Percentiles rank a stretch among this genome's conserved stretches.
Conservation (phyloP, 345 rosid genomes). For the Jatropha curcas region DNA sequence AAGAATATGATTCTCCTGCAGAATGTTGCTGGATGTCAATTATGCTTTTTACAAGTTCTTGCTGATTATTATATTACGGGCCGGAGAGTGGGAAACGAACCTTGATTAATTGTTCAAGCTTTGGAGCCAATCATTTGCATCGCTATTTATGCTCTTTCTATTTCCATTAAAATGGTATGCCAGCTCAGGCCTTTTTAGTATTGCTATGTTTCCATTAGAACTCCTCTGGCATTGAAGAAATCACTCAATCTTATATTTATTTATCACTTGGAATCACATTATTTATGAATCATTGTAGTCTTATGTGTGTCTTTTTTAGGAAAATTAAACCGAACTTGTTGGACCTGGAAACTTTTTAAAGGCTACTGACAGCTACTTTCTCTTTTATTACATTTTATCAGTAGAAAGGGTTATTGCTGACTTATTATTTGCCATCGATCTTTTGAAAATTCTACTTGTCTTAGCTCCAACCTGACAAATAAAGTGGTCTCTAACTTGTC, state of each 20-base stretch:
- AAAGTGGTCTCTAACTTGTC: not conserved
- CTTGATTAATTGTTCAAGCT: conserved; percentile 92
- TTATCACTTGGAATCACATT: not conserved
- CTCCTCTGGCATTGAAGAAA: not conserved
- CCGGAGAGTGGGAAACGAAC: conserved; percentile 69
- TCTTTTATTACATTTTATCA: not conserved
- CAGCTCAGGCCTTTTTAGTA: not conserved
- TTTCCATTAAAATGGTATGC: conserved; percentile 94
- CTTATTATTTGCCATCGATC: not conserved
- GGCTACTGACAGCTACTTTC: not conserved
- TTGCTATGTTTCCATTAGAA: not conserved
- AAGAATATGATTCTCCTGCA: conserved; percentile 61
- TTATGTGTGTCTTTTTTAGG: not conserved
- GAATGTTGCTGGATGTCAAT: conserved; percentile 43
- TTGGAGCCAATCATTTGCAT: conserved; percentile 98
- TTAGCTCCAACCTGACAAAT: not conserved
- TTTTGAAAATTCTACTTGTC: not conserved
- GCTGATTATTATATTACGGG: conserved; percentile 74
- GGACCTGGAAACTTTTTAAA: not conserved
- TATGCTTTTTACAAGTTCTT: conserved; percentile 86
- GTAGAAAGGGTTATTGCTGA: not conserved
- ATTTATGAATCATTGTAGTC: not conserved
- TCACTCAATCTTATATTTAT: not conserved
- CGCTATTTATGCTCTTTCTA: conserved; percentile 80
- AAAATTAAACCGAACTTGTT: not conserved